Conservation (phyloP, 306 rosid genomes). For the Glycyrrhiza uralensis region DNA sequence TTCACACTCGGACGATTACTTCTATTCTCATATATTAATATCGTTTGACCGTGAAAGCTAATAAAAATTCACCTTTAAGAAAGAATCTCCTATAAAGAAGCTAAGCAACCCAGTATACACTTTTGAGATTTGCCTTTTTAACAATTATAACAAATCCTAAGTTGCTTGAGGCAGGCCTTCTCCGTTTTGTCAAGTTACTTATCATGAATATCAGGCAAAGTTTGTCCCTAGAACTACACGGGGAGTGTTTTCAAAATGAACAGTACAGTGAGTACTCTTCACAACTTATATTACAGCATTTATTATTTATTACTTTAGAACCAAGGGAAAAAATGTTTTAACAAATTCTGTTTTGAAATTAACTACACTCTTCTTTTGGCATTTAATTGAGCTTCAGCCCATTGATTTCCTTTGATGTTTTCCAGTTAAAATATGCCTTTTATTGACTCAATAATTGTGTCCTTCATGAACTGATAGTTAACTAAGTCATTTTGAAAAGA, state of each 20-base stretch:
- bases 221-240: background rate
- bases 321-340: background rate
- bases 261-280: background rate
- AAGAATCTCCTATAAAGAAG: background rate
- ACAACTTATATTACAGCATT: background rate
- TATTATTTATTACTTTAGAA: background rate
- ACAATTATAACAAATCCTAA: background rate
- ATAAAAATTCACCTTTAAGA: background rate
- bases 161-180: background rate
- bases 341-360: background rate
- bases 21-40: background rate
- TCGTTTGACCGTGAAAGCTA: background rate
- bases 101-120: background rate
- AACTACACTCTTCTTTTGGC: background rate
- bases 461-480: background rate
- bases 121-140: background rate
- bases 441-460: background rate
- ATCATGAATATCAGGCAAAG: background rate
- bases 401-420: slow-evolving; percentile 13
- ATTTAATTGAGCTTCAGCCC: slow-evolving; percentile 4
- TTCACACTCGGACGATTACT: background rate
- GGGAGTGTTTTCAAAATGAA: background rate
- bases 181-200: background rate
- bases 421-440: background rate
- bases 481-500: background rate